These are phyloP conservation scores for Nakataea oryzae DNA, from an alignment of 2,329 filamentous ascomycete species.

Conservation along the genomic window DNA sequence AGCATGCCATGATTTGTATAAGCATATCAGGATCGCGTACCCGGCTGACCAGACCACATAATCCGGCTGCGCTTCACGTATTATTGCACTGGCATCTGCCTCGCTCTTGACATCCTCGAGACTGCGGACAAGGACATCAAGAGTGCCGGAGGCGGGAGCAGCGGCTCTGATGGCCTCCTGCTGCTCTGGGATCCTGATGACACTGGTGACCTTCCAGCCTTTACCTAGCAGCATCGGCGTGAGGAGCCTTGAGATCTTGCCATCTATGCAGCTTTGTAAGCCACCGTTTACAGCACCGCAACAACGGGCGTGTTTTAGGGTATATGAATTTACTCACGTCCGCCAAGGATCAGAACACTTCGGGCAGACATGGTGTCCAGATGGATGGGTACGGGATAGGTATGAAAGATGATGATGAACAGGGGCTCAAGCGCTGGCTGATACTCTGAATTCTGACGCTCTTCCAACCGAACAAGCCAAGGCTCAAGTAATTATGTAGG, in stretches of 20 bases:
- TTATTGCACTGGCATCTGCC: slow-evolving; percentile 48
- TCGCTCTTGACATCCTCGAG: slow-evolving; percentile 60
- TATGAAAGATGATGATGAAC: too few relatives aligned
- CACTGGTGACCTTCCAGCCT: slow-evolving; percentile 67
- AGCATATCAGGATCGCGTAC: slow-evolving; percentile 21
- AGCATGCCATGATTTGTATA: too few relatives aligned
- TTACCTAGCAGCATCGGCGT: slow-evolving; percentile 67
- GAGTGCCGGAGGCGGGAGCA: slow-evolving; percentile 45
- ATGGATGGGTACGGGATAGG: not conserved
- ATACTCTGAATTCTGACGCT: too few relatives aligned
- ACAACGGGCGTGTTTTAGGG: not conserved
- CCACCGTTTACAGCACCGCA: not conserved
- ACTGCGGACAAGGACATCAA: slow-evolving; percentile 60
- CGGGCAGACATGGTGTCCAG: not conserved
- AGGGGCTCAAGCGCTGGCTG: too few relatives aligned
- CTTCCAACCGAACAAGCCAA: too few relatives aligned
- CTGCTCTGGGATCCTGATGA: slow-evolving; percentile 67
- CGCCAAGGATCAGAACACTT: slow-evolving; percentile 2
- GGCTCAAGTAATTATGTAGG: too few relatives aligned
- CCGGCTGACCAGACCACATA: slow-evolving; percentile 60
- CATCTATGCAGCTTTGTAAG: slow-evolving; percentile 28
- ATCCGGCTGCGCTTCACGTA: slow-evolving; percentile 51
- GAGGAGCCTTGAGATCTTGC: slow-evolving; percentile 64
- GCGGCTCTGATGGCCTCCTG: slow-evolving; percentile 51
- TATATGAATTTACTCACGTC: not conserved